Percentiles rank a stretch among this genome's conserved stretches.
phyloP scores from a whole-genome alignment of 345 rosid species.

The Eucalyptus erythrocorys region DNA sequence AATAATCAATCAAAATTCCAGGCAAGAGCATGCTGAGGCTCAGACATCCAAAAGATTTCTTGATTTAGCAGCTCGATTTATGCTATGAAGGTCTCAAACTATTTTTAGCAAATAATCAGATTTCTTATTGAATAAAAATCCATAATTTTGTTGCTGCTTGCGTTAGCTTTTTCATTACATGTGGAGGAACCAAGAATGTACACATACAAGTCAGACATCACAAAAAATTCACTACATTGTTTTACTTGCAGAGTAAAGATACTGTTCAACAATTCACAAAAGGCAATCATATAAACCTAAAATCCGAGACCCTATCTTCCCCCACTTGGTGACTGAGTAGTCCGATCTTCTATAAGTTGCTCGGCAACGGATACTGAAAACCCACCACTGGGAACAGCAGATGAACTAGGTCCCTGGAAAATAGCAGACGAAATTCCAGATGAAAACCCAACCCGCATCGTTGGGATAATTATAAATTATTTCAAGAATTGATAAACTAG shows the following conservation, averaged over 20 bases:
- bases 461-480: not conserved
- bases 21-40: not conserved
- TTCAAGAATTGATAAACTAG: not conserved
- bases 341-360: not conserved
- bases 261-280: not conserved
- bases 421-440: not conserved
- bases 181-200: not conserved
- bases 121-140: not conserved
- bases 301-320: constrained; percentile 97
- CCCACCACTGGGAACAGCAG: not conserved
- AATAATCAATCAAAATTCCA: not conserved
- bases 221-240: not conserved
- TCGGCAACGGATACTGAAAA: not conserved
- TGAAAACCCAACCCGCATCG: not conserved
- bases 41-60: not conserved
- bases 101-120: not conserved
- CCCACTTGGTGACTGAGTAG: constrained; percentile 45
- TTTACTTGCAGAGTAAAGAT: not conserved
- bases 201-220: not conserved
- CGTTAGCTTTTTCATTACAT: not conserved
- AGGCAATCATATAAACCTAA: constrained; percentile 31
- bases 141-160: not conserved
- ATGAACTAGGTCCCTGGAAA: not conserved
- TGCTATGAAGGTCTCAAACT: not conserved
- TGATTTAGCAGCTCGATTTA: not conserved